phyloP scores from a whole-genome alignment of 2,329 filamentous ascomycete species.

The Paraconiothyrium sp. region DNA sequence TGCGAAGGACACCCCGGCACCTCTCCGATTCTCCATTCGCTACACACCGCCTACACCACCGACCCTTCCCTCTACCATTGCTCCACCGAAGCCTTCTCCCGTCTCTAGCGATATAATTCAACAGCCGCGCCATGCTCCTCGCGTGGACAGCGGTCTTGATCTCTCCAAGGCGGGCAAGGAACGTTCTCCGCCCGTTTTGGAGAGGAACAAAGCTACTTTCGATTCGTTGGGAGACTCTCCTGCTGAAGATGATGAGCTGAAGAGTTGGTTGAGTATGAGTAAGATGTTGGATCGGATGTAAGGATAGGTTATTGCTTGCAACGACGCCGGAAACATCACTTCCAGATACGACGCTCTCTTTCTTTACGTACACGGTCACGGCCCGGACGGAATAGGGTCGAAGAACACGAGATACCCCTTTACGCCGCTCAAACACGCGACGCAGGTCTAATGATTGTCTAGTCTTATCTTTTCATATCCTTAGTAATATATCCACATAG shows the following conservation, averaged over 20 bases:
- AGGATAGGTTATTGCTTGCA: not conserved
- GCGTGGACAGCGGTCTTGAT: slow-evolving; percentile 28
- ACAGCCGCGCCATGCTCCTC: not conserved
- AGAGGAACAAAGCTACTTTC: slow-evolving; percentile 20
- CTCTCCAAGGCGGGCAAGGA: slow-evolving; percentile 11
- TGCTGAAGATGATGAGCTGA: slow-evolving; percentile 1
- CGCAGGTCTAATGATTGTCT: not conserved
- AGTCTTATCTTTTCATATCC: not conserved
- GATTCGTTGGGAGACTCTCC: slow-evolving; percentile 10
- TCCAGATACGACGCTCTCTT: not conserved
- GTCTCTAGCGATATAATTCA: not conserved
- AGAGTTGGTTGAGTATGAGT: slow-evolving; percentile 5
- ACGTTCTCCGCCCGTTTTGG: slow-evolving; percentile 20
- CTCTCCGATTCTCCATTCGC: slow-evolving; percentile 19
- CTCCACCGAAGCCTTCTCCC: not conserved
- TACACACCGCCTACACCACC: slow-evolving; percentile 15
- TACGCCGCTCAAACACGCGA: not conserved
- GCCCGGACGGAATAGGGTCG: not conserved
- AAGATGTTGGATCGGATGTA: slow-evolving; percentile 9
- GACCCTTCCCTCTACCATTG: not conserved
- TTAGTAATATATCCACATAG: not conserved
- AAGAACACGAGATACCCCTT: slow-evolving; percentile 4
- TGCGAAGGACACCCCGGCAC: not conserved
- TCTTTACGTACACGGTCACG: not conserved
- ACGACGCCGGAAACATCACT: not conserved